Base-by-base conservation (phyloP, 106 monocot genomes). In the Apostasia ramifera region DNA sequence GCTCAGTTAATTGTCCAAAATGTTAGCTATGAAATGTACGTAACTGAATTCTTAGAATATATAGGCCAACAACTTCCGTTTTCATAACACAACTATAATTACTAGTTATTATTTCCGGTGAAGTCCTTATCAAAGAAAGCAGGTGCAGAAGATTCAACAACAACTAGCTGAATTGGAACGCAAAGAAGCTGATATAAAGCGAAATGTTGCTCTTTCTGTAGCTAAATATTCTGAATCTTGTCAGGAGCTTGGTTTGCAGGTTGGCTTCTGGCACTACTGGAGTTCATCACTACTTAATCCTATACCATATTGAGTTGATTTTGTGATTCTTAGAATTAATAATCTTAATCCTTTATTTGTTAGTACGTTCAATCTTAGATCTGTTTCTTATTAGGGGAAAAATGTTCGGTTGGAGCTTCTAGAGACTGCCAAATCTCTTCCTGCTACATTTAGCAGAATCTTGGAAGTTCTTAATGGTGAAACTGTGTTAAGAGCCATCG, bases 21-120 rank as follows among this genome's bases (percentile, higher is more conserved):
- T 84, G 90, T 93, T 13, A 93, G 87, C 71, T 98, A 98, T 78
- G 98, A 98, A 83, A 93, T 98, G 98, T 98, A 90, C 66, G 78
- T 1, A 3, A 56, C 45, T 71, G 77, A 14, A 37, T 69, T 48
- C 38, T 42, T 42, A 42, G 44, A 43, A 69, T 69, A 46, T 71
- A n/a, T 37, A 47, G 6, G 14, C 26, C 44, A 42, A 39, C 1
- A 8, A 40, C 56, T 65, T 37, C 42, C 14, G 50, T 68, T 6
- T 10, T 15, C 57, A 26, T 43, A 40, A 12, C 51, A 1, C 70
- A 60, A 61, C 54, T 69, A 71, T 60, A 81, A 57, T 47, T 62
- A 42, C 67, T 75, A 48, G 69, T 65, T 40, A 40, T 73, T 39
- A 38, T 47, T 41, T 63, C 71, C 60, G 46, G 6, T 87, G 75